phyloP scores from a whole-genome alignment of 1,284 basidiomycete genomes.

The Sporisorium graminicola region DNA sequence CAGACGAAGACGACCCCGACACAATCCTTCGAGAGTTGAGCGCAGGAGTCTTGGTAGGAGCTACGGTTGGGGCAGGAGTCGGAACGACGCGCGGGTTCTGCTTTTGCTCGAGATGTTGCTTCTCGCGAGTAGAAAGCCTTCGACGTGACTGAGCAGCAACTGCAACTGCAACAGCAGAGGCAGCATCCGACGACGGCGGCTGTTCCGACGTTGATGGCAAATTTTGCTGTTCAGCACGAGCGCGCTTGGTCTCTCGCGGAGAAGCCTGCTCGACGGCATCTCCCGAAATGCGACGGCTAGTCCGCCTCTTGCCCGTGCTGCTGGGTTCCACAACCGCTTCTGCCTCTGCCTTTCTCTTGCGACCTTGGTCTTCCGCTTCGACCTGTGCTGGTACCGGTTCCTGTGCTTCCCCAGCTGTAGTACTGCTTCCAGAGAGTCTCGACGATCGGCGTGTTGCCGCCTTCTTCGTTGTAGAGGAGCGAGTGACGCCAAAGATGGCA shows the following conservation, averaged over 20 bases:
- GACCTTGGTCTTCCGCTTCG: slow-evolving; percentile 5
- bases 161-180: neutral
- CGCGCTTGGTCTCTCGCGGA: slow-evolving; percentile 14
- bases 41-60: slow-evolving; percentile 24
- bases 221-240: slow-evolving; percentile 1
- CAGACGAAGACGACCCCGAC: slow-evolving; percentile 27
- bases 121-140: slow-evolving; percentile 40
- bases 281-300: slow-evolving; percentile 20
- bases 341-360: slow-evolving; percentile 24
- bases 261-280: slow-evolving; percentile 6
- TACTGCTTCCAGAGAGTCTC: slow-evolving; percentile 24
- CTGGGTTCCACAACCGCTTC: neutral
- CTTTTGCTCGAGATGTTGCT: slow-evolving; percentile 30
- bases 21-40: slow-evolving; percentile 24
- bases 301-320: slow-evolving; percentile 11
- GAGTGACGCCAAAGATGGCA: slow-evolving; percentile 32
- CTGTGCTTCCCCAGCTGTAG: neutral
- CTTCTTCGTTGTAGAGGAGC: neutral
- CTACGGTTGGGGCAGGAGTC: neutral
- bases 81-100: slow-evolving; percentile 10
- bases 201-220: neutral
- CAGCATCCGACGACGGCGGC: neutral
- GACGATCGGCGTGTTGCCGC: slow-evolving; percentile 27
- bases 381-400: neutral
- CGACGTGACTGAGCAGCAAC: slow-evolving; percentile 23